These are phyloP conservation scores for Tilletia walkeri DNA, from an alignment of 1,284 basidiomycete genomes.

Conservation along the genomic window DNA sequence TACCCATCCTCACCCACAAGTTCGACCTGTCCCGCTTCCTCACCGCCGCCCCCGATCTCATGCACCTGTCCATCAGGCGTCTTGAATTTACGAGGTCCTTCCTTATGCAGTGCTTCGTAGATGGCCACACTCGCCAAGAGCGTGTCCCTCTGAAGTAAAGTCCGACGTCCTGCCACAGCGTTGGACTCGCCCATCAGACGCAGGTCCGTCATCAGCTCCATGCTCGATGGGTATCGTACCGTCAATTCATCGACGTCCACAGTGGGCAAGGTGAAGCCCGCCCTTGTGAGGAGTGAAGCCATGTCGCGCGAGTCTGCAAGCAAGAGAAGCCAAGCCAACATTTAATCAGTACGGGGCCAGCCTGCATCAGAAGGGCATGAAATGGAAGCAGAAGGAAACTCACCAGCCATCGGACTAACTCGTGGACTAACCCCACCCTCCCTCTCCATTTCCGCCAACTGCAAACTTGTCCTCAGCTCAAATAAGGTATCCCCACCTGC, in stretches of 20 bases:
- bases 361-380: not conserved
- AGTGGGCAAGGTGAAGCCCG: conserved; percentile 89
- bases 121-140: conserved; percentile 86
- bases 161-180: conserved; percentile 68
- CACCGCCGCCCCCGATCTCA: conserved; percentile 22
- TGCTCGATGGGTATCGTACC: conserved; percentile 89
- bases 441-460: conserved; percentile 89
- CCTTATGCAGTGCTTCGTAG: conserved; percentile 66
- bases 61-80: conserved; percentile 63
- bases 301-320: conserved; percentile 70
- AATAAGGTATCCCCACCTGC: conserved; percentile 96
- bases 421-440: conserved; percentile 94
- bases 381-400: conserved; percentile 32
- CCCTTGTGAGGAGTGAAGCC: conserved; percentile 67
- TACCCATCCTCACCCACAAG: conserved; percentile 5
- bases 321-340: not conserved
- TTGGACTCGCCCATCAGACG: conserved; percentile 96
- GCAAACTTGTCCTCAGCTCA: conserved; percentile 85
- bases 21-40: not conserved
- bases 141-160: conserved; percentile 78
- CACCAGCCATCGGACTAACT: conserved; percentile 94
- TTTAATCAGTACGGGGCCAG: not conserved
- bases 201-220: conserved; percentile 90
- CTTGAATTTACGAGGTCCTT: conserved; percentile 8
- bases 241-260: conserved; percentile 93